Evolutionary conservation across 306 rosid species (phyloP).

Genomic region (Herpetospermum pedunculosum): DNA sequence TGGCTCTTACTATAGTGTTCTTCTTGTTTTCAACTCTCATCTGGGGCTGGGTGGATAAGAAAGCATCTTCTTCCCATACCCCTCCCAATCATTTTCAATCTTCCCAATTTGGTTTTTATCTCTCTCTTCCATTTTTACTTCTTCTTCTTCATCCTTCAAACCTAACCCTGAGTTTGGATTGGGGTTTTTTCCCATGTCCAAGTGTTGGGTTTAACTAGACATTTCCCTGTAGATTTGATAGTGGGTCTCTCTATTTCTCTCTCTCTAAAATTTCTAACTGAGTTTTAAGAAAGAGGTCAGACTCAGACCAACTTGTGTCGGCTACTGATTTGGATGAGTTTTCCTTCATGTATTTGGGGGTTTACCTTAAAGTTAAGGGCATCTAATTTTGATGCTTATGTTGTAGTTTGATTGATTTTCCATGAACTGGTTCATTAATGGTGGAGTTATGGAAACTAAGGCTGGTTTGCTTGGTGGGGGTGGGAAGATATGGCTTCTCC

Average conservation of each 20-base stretch:
- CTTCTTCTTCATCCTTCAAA: constrained; percentile 2
- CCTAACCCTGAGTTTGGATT: constrained; percentile 8
- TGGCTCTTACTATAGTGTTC: background rate
- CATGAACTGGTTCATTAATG: constrained; percentile 50
- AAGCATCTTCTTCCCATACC: constrained; percentile 51
- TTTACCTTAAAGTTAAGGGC: constrained; percentile 70
- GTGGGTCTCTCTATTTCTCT: constrained; percentile 22
- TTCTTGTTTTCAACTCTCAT: constrained; percentile 23
- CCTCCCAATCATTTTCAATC: constrained; percentile 19
- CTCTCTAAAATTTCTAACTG: constrained; percentile 11
- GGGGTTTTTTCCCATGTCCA: constrained; percentile 9
- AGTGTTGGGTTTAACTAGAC: constrained; percentile 27
- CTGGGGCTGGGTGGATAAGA: constrained; percentile 56
- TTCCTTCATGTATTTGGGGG: constrained; percentile 68
- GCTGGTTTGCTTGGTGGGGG: constrained; percentile 43
- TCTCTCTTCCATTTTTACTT: constrained; percentile 7
- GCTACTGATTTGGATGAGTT: constrained; percentile 65
- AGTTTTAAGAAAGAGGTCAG: constrained; percentile 30
- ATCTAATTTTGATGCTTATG: constrained; percentile 63
- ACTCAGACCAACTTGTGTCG: constrained; percentile 40
- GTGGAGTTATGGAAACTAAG: constrained; percentile 49
- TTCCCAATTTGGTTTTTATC: constrained; percentile 13
- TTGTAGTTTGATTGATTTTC: constrained; percentile 40
- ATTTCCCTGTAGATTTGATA: constrained; percentile 53
- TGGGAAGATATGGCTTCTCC: constrained; percentile 48